Evolutionary conservation across 345 rosid species (phyloP), one percentile per base, ranked within the genome.

Genomic region (Aquilaria yunnanensis): DNA sequence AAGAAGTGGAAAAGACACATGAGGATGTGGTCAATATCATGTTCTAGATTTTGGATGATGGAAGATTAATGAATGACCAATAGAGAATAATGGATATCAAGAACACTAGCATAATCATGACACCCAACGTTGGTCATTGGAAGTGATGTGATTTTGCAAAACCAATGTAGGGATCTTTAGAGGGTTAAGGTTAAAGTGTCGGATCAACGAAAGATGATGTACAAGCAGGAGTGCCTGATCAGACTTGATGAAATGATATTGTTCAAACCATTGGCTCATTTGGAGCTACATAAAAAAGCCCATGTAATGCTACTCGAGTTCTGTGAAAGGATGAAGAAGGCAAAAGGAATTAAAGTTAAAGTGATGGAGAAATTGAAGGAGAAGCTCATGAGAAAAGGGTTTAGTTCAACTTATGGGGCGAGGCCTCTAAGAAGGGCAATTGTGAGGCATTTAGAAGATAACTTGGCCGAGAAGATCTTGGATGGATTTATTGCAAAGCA

Each of bases 1-100:
- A 87, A 52, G 94, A 84, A 76, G 82, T 87, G 0, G 90, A 84
- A 16, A 87, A 84, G 67, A 86, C 90, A 5, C 90, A 87, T 49
- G 78, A 70, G 0, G 86, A 87, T 51, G 88, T 87, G 46, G 74
- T 77, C 74, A 84, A 87, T 78, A 73, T 75, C 62, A 69, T 84
- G 86, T 84, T 82, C 47, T 85, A 83, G 16, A 72, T 82, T 50
- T 72, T 87, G 2, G 94, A 84, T 61, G 82, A 80, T 49, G 23
- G 23, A 16, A 16, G 23, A 16, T 16, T 16, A 16, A 16, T 16
- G 23, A 16, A 16, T 16, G 23, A 84, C 65, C 79, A 81, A 69
- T 88, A 88, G 57, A 66, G 76, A 56, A 79, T 79, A 2, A 83
- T 82, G 0, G 88, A 87, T 57, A 82, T 87, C 76, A 87, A 82